phyloP scores from a whole-genome alignment of 805 yeast species.

The Monosporozyma siamensis region DNA sequence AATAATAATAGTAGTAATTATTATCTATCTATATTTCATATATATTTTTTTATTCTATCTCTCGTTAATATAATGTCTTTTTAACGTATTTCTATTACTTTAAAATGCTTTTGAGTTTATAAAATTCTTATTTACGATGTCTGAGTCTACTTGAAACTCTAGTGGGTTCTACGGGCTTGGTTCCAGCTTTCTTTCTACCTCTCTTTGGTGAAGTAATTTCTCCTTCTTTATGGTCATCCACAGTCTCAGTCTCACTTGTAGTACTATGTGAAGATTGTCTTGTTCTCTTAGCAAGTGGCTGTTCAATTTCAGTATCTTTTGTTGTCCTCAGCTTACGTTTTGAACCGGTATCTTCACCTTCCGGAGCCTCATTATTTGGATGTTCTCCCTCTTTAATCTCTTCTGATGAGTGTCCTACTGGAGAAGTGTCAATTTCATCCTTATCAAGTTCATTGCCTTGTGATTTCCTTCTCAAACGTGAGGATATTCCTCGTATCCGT shows the following conservation, averaged over 20 bases:
- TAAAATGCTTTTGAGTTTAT: neutral
- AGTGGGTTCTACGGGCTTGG: conserved; percentile 5
- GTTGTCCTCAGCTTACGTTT: conserved; percentile 3
- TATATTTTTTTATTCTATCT: neutral
- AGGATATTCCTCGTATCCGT: conserved; percentile 3
- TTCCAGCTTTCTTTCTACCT: conserved; percentile 1
- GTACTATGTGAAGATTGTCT: conserved; percentile 14
- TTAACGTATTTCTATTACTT: neutral
- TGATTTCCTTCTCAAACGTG: conserved; percentile 3
- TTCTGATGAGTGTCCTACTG: conserved; percentile 5
- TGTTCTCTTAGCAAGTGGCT: conserved; percentile 21
- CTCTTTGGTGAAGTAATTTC: neutral
- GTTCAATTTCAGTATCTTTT: neutral
- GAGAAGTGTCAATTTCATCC: conserved; percentile 9
- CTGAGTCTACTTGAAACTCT: conserved; percentile 27
- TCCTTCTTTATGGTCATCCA: neutral
- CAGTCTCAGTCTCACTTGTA: neutral
- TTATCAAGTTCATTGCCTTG: conserved; percentile 11
- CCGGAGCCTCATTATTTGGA: conserved; percentile 2
- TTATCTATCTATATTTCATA: neutral
- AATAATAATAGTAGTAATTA: no score
- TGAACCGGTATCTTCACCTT: conserved; percentile 5
- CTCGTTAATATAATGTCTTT: conserved; percentile 1
- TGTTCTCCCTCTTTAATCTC: conserved; percentile 10
- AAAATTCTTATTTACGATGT: conserved; percentile 16